Evolutionary conservation across 192 early-diverging fungal species (phyloP).

Genomic region (Podila minutissima): DNA sequence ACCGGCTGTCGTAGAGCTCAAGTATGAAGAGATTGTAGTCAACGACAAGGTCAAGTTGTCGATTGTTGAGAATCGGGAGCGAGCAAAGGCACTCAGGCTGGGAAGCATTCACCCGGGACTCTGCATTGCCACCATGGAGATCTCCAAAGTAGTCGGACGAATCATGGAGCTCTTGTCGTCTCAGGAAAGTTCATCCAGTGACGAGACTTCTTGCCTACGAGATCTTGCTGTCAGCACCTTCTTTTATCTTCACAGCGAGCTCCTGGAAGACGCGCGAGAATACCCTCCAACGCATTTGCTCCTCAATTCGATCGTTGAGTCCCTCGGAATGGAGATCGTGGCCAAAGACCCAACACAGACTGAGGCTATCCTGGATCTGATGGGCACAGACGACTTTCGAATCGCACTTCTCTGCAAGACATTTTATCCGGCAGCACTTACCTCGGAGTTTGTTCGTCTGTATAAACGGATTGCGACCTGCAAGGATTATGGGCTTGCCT

Average conservation of each 20-base stretch:
- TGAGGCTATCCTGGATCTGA: slow-evolving; percentile 39
- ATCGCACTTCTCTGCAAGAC: slow-evolving; percentile 37
- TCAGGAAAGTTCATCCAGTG: background rate
- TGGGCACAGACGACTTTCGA: slow-evolving; percentile 35
- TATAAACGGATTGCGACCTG: slow-evolving; percentile 36
- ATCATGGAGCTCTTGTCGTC: background rate
- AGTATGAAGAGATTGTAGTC: slow-evolving; percentile 41
- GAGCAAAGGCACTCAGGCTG: slow-evolving; percentile 15
- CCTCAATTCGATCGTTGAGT: slow-evolving; percentile 23
- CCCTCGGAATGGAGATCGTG: slow-evolving; percentile 32
- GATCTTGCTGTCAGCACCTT: slow-evolving; percentile 24
- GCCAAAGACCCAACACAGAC: slow-evolving; percentile 35
- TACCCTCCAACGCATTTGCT: slow-evolving; percentile 41
- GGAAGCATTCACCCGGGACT: slow-evolving; percentile 38
- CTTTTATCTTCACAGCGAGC: slow-evolving; percentile 26
- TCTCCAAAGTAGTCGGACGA: slow-evolving; percentile 6
- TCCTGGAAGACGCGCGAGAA: slow-evolving; percentile 25
- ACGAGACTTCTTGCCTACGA: background rate
- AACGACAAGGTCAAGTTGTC: slow-evolving; percentile 27
- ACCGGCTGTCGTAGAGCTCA: slow-evolving; percentile 39
- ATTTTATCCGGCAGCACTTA: slow-evolving; percentile 37
- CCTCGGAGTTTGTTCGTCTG: slow-evolving; percentile 38
- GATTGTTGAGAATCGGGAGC: slow-evolving; percentile 46
- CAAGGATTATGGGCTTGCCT: slow-evolving; percentile 34
- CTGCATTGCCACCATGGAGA: slow-evolving; percentile 27